Evolutionary conservation across 2,329 filamentous ascomycete species (phyloP), one percentile per base, ranked within the genome.

Genomic region (Venturia pyrina): DNA sequence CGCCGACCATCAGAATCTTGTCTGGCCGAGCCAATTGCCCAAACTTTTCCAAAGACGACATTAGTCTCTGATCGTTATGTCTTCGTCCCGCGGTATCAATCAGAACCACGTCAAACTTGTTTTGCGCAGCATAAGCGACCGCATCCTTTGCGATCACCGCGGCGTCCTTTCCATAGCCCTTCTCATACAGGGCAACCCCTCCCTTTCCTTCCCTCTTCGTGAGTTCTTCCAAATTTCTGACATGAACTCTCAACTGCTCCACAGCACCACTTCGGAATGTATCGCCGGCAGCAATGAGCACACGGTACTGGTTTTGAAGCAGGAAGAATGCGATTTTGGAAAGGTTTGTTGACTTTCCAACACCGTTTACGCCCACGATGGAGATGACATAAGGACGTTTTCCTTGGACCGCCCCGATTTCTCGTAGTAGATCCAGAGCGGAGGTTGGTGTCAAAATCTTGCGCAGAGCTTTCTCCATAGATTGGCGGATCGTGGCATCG

Each of bases 261-360:
- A 99, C 96, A 48, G 95, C 95, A 43, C 95, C 95, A 11, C 92
- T 96, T 70, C 95, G 89, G 83, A 99, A 99, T 2, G 95, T 99
- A 76, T 99, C 93, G 71, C 91, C 95, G 11, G 95, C 93, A 17
- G 91, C 93, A 70, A 99, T 91, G 66, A 99, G 84, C 19, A 99
- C 92, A 73, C 90, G 90, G 81, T 96, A 96, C 75, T 96, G 93
- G 81, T 99, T 99, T 77, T 99, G 93, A 41, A 99, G 82, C 46
- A 99, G 82, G 80, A 99, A 99, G 79, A 95, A 99, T 77, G 93
- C 96, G 70, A 99, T 96, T 78, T 99, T 99, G 76, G 91, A 93
- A 46, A 99, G 83, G 75, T 97, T 98, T 64, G 95, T 99, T 19
- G 93, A 97, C 80, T 99, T 99, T 73, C 95, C 95, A 46, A 99